A percentile compares a stretch with the other conserved stretches of the same genome.
Evolutionary conservation across 2,329 filamentous ascomycete species (phyloP).

Genomic region (Dactylellina leptospora): DNA sequence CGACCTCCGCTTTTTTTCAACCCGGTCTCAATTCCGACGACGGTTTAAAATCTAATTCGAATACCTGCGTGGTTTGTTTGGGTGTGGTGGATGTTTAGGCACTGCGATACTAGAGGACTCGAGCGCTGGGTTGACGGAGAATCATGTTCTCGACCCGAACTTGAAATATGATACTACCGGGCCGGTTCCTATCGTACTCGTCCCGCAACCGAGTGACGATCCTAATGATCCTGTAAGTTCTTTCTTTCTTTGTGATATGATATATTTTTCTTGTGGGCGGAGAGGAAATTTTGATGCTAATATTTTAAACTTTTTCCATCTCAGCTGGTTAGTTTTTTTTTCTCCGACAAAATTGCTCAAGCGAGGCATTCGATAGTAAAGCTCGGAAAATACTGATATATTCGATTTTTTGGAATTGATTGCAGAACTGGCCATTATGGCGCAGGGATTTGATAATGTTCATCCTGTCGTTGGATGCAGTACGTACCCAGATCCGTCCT

Average conservation of each 20-base stretch:
- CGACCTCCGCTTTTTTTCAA: conserved; percentile 8
- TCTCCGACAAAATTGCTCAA: conserved; percentile 2
- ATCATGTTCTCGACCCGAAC: conserved; percentile 46
- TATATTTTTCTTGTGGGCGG: neutral
- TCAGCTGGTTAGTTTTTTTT: conserved; percentile 22
- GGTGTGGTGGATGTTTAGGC: conserved; percentile 17
- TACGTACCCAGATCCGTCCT: conserved; percentile 33
- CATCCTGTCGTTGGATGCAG: conserved; percentile 77
- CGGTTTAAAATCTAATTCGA: neutral
- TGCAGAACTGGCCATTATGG: conserved; percentile 84
- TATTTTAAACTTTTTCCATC: conserved; percentile 11
- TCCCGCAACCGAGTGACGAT: conserved; percentile 90
- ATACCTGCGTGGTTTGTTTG: conserved; percentile 1
- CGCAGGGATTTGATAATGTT: conserved; percentile 81
- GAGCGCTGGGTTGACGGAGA: conserved; percentile 22
- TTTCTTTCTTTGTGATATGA: conserved; percentile 54
- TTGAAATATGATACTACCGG: conserved; percentile 78
- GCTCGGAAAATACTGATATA: conserved; percentile 44
- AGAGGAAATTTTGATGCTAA: neutral
- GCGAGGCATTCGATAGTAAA: neutral
- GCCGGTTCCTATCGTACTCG: conserved; percentile 76
- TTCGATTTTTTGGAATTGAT: neutral
- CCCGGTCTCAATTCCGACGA: conserved; percentile 28
- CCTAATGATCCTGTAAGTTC: conserved; percentile 83
- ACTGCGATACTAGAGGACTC: conserved; percentile 51